Conservation (phyloP, 2,329 filamentous ascomycete genomes). For the Sclerotinia spermophila region DNA sequence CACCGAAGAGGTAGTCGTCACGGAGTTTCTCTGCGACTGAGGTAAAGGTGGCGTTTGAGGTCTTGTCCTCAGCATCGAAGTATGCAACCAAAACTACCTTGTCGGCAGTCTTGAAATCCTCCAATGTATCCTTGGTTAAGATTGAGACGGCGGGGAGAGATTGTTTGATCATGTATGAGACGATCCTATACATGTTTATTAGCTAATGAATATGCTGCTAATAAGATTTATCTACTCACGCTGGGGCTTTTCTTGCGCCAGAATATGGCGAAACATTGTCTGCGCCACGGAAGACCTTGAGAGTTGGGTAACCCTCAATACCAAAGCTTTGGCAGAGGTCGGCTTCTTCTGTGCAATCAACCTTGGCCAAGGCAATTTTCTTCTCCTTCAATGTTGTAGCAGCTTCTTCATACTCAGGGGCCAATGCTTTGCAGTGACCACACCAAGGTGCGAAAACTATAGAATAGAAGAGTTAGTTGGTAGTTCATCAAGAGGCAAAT, state of each 20-base stretch:
- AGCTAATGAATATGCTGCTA: background rate
- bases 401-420: constrained; percentile 84
- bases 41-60: constrained; percentile 80
- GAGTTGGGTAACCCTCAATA: constrained; percentile 95
- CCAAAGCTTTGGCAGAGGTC: constrained; percentile 87
- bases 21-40: constrained; percentile 68
- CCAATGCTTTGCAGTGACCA: constrained; percentile 97
- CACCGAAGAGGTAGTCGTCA: constrained; percentile 90
- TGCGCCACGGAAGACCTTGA: constrained; percentile 95
- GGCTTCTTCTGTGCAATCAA: constrained; percentile 92
- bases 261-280: constrained; percentile 80
- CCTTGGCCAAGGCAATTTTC: constrained; percentile 78
- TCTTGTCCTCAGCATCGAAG: constrained; percentile 75
- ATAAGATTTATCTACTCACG: constrained; percentile 45
- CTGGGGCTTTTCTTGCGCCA: constrained; percentile 83
- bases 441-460: constrained; percentile 69
- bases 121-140: constrained; percentile 75
- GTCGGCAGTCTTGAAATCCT: constrained; percentile 97
- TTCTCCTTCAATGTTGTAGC: constrained; percentile 83
- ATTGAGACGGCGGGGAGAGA: constrained; percentile 86
- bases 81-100: constrained; percentile 94
- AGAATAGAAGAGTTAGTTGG: constrained; percentile 24
- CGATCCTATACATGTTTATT: constrained; percentile 46
- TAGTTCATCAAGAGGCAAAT: constrained; percentile 9
- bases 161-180: constrained; percentile 97